Base-by-base conservation (phyloP, 2,329 filamentous ascomycete species). In the Pseudogymnoascus sp. region DNA sequence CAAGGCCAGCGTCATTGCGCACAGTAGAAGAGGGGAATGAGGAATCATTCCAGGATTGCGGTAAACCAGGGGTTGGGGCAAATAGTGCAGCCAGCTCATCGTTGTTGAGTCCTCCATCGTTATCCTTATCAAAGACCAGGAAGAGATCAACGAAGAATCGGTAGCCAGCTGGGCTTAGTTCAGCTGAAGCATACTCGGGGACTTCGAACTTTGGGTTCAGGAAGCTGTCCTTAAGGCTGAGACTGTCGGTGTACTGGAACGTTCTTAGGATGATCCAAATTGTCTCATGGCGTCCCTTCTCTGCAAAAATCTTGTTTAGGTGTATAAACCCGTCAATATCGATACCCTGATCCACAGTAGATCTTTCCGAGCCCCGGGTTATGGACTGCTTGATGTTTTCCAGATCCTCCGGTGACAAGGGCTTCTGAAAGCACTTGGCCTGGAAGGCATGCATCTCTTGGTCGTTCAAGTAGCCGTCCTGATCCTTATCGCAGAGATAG, bases 121-220 rank as follows among this genome's bases (percentile, higher is more conserved):
- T 99, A 73, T 99, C 94, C 76, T 96, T 94, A 74, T 99, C 94
- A 63, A 96, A 96, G 0, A 96, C 82, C 36, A 99, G 78, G 73
- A 99, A 99, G 0, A 97, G 80, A 70, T 99, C 94, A 66, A 97
- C 93, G 69, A 99, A 97, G 79, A 99, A 99, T 17, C 93, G 87
- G 75, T 99, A 99, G 0, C 94, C 94, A 12, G 90, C 87, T 0
- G 94, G 94, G 67, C 92, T 96, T 15, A 99, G 82, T 76, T 99
- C 94, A 3, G 93, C 92, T 3, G 93, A 97, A 0, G 92, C 89
- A 71, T 89, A 93, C 63, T 93, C 89, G 0, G 94, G 91, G 0
- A 99, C 92, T 6, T 99, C 94, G 66, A 97, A 93, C 69, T 91
- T 95, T 13, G 94, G 94, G 68, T 92, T 91, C 25, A 99, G 80